Conservation (phyloP, 208 protist species). For the Naegleria gruberi region DNA sequence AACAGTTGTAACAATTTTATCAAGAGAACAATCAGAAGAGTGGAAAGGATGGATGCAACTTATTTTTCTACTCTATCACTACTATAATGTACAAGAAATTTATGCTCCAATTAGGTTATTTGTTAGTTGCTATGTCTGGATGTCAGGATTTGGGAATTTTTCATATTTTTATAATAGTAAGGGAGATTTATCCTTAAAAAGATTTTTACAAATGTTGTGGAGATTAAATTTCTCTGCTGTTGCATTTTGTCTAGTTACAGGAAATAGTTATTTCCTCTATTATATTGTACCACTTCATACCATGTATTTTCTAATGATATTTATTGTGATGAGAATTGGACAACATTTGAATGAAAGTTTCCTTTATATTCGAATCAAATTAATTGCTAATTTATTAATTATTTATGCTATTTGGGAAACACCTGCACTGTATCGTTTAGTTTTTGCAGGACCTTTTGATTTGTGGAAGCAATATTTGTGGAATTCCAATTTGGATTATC, state of each 20-base stretch:
- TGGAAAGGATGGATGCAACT: constrained; percentile 81
- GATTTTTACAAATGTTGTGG: constrained; percentile 57
- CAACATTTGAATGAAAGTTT: constrained; percentile 36
- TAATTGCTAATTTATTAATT: constrained; percentile 35
- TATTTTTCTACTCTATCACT: constrained; percentile 73
- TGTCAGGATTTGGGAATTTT: constrained; percentile 80
- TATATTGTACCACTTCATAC: constrained; percentile 77
- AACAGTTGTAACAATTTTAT: constrained; percentile 43
- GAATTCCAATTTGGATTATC: background rate
- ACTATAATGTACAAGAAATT: constrained; percentile 57
- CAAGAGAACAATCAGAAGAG: constrained; percentile 71
- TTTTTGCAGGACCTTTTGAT: background rate
- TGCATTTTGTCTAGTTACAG: constrained; percentile 48
- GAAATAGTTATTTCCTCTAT: constrained; percentile 74
- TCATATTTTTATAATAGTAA: constrained; percentile 61
- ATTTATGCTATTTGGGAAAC: constrained; percentile 53
- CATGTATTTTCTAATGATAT: constrained; percentile 64
- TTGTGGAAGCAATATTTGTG: background rate
- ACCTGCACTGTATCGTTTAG: background rate
- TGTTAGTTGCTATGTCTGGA: constrained; percentile 73
- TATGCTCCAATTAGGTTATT: constrained; percentile 72
- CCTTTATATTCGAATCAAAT: constrained; percentile 40
- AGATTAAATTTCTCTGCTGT: constrained; percentile 68
- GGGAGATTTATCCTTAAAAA: constrained; percentile 51
- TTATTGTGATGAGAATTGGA: constrained; percentile 37